Evolutionary conservation across 2,329 filamentous ascomycete species (phyloP).

Genomic region (Sclerotinia nivalis): DNA sequence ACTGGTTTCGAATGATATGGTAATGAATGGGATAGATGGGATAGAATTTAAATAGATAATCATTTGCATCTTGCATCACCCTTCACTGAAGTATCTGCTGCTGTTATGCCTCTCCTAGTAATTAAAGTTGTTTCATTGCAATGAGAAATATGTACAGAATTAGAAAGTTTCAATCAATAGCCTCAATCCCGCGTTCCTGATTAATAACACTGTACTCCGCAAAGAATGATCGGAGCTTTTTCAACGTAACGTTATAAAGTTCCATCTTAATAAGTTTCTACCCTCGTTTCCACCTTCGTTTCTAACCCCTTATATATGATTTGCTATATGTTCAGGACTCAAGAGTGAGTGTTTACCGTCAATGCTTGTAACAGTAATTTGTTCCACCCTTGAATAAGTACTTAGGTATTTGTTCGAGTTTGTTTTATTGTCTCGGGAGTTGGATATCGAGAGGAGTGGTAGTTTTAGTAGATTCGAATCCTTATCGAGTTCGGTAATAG

Average conservation of each 20-base stretch:
- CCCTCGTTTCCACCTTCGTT: not conserved
- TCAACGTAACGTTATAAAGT: not conserved
- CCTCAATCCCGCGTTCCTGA: slow-evolving; percentile 1
- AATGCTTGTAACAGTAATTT: slow-evolving; percentile 8
- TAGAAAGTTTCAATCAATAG: not conserved
- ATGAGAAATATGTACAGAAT: not conserved
- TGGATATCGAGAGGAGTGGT: too few relatives aligned
- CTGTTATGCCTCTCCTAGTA: not conserved
- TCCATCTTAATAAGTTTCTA: not conserved
- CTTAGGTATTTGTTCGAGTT: not conserved
- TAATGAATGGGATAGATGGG: not conserved
- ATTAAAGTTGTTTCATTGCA: slow-evolving; percentile 3
- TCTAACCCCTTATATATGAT: not conserved
- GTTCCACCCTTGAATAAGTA: not conserved
- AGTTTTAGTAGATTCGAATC: too few relatives aligned
- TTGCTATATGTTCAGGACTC: not conserved
- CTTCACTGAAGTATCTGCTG: not conserved
- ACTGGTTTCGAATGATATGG: slow-evolving; percentile 8
- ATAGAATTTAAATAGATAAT: not conserved
- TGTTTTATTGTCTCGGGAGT: not conserved
- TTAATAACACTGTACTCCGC: not conserved
- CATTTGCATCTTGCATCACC: not conserved
- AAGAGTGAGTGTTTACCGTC: not conserved
- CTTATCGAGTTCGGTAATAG: too few relatives aligned
- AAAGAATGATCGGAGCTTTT: not conserved